Base-by-base conservation (phyloP, 257 asterid genomes). In the Nicotiana knightiana region DNA sequence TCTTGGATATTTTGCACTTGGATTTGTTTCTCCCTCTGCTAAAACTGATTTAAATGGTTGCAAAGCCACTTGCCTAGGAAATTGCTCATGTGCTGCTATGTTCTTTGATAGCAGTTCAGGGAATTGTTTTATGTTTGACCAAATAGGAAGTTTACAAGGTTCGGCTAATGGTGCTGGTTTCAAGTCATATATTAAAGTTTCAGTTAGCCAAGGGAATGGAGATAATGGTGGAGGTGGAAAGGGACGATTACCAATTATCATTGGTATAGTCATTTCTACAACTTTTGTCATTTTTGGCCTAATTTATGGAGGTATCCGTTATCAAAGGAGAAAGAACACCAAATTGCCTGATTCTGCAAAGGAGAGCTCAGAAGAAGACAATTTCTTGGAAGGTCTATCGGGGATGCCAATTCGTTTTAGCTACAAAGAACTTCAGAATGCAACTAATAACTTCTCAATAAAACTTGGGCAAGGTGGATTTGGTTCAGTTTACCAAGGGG, bases 401-500 rank as follows among this genome's bases (percentile, higher is more conserved):
- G 99, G 99, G 78, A 90, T 96, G 99, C 99, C 98, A 8, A 83
- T 94, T 79, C 97, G 99, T 12, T 96, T 92, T 80, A 90, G 86
- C 73, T 94, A 90, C 90, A 93, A 79, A 67, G 94, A 92, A 79
- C 99, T 96, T 59, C 92, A 89, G 79, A 80, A 88, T 16, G 98
- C 98, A 10, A 96, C 98, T 0, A 86, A 84, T 66, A 86, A 90
- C 86, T 96, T 96, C 85, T 48, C 58, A 3, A 91, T 91, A 81
- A 96, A 96, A 71, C 93, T 96, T 21, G 99, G 98, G 21, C 99
- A 96, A 73, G 99, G 99, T n/a, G 99, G 99, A 48, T 96, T 96
- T 48, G 99, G 99, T 53, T 96, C 99, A 1, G 99, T 96, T 82
- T 96, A 94, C 79, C 87, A 85, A 16, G 99, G 98, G 9, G 66